A percentile compares a stretch with the other conserved stretches of the same genome.
Evolutionary conservation across 208 protist genomes (phyloP).

Genomic region (Trypanosoma avium): DNA sequence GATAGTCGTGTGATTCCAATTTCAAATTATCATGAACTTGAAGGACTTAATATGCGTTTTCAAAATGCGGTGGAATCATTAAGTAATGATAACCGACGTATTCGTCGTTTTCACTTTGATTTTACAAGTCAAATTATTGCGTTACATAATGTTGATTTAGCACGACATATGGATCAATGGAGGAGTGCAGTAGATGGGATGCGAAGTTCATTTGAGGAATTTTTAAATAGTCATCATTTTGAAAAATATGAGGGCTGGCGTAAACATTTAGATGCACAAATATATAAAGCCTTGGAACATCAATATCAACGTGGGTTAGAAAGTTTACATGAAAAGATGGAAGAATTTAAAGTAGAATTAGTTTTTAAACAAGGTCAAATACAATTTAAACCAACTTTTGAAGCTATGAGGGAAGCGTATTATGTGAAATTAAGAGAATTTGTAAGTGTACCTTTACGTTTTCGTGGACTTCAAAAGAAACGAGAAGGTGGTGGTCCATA

Average conservation of each 20-base stretch:
- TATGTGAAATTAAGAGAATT: conserved; percentile 95
- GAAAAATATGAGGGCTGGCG: conserved; percentile 88
- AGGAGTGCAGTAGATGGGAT: conserved; percentile 85
- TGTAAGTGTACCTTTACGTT: conserved; percentile 91
- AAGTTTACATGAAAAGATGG: conserved; percentile 91
- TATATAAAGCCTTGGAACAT: conserved; percentile 97
- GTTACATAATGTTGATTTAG: conserved; percentile 90
- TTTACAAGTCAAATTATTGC: conserved; percentile 77
- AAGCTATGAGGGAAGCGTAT: conserved; percentile 94
- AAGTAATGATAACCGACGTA: conserved; percentile 79
- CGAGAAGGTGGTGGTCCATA: conserved; percentile 52
- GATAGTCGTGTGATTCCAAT: conserved; percentile 46
- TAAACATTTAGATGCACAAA: conserved; percentile 95
- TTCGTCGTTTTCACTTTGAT: conserved; percentile 85
- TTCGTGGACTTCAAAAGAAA: conserved; percentile 91
- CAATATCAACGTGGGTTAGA: conserved; percentile 94
- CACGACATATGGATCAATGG: conserved; percentile 92
- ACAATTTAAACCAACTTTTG: conserved; percentile 94
- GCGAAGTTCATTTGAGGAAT: conserved; percentile 81
- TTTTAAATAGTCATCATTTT: conserved; percentile 75
- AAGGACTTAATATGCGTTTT: conserved; percentile 80
- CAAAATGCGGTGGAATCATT: conserved; percentile 79
- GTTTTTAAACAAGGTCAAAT: conserved; percentile 93
- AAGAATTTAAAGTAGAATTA: conserved; percentile 92
- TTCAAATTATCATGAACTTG: conserved; percentile 80